Conservation (phyloP, 495 filamentous ascomycete genomes). For the Lepidopterella palustris region DNA sequence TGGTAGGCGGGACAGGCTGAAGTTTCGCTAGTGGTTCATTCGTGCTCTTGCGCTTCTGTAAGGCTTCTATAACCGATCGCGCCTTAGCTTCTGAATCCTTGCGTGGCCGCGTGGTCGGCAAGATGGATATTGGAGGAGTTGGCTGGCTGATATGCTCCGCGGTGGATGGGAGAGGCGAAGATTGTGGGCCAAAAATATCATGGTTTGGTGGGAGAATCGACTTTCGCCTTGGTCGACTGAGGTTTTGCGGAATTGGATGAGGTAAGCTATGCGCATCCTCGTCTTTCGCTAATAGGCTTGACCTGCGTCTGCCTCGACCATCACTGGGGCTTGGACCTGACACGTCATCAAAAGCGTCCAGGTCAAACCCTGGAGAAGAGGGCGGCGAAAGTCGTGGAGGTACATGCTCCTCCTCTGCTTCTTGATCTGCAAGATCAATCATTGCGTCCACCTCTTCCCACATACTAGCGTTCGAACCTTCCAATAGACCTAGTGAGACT, state of each 20-base stretch:
- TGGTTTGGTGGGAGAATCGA: slow-evolving; percentile 40
- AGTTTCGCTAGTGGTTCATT: slow-evolving; percentile 44
- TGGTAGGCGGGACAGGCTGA: slow-evolving; percentile 45
- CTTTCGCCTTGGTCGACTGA: slow-evolving; percentile 23
- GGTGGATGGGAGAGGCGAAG: slow-evolving; percentile 8
- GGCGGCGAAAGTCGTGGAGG: slow-evolving; percentile 32
- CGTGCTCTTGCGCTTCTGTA: slow-evolving; percentile 60
- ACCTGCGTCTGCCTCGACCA: slow-evolving; percentile 16
- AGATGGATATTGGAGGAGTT: slow-evolving; percentile 5
- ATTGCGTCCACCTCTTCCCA: slow-evolving; percentile 42
- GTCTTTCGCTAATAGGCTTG: slow-evolving; percentile 18
- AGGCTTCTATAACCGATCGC: slow-evolving; percentile 73
- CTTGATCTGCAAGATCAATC: slow-evolving; percentile 42
- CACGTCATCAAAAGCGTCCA: slow-evolving; percentile 35
- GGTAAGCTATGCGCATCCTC: slow-evolving; percentile 5
- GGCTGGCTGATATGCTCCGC: slow-evolving; percentile 3
- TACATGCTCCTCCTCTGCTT: slow-evolving; percentile 32
- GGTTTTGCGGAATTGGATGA: background rate
- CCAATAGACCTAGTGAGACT: slow-evolving; percentile 30
- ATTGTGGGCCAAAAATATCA: slow-evolving; percentile 51
- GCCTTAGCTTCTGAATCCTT: slow-evolving; percentile 58
- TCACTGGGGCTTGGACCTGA: slow-evolving; percentile 22
- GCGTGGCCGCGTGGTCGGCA: slow-evolving; percentile 29
- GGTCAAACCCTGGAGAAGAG: slow-evolving; percentile 37
- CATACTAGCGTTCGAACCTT: slow-evolving; percentile 25